phyloP scores from a whole-genome alignment of 768 basidiomycete genomes.

The Solioccasus polychromus region DNA sequence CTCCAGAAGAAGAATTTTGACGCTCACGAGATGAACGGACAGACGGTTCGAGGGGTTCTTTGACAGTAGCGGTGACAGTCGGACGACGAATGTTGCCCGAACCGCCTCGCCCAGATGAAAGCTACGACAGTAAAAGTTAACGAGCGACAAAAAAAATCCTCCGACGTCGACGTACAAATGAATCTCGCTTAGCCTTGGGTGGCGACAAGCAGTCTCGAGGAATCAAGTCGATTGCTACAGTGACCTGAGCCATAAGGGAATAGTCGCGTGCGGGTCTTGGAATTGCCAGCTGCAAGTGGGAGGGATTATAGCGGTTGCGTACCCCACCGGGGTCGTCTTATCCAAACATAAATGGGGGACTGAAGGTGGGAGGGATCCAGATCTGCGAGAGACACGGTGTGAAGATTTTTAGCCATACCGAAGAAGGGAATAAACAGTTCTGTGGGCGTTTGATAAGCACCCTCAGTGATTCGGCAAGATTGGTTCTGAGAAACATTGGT shows the following conservation, averaged over 20 bases:
- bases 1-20: neutral
- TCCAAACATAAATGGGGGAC: slow-evolving; percentile 18
- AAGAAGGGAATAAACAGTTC: neutral
- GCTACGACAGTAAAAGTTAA: slow-evolving; percentile 7
- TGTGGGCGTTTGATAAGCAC: slow-evolving; percentile 17
- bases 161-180: slow-evolving; percentile 17
- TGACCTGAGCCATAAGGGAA: slow-evolving; percentile 13
- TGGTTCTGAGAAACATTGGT: slow-evolving; percentile 2
- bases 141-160: neutral
- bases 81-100: slow-evolving; percentile 20
- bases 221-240: neutral
- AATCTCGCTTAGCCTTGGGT: slow-evolving; percentile 1
- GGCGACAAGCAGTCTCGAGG: neutral
- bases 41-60: neutral
- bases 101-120: slow-evolving; percentile 22
- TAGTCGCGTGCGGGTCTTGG: neutral
- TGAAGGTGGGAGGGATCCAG: slow-evolving; percentile 3
- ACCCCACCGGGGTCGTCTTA: neutral
- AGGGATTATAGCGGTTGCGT: neutral
- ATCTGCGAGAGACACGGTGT: neutral
- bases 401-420: neutral
- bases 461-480: neutral
- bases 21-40: neutral
- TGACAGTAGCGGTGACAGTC: neutral
- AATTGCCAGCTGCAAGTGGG: neutral